Evolutionary conservation across 169 alveolate genomes (phyloP).

Genomic region (Amoebophrya sp.): DNA sequence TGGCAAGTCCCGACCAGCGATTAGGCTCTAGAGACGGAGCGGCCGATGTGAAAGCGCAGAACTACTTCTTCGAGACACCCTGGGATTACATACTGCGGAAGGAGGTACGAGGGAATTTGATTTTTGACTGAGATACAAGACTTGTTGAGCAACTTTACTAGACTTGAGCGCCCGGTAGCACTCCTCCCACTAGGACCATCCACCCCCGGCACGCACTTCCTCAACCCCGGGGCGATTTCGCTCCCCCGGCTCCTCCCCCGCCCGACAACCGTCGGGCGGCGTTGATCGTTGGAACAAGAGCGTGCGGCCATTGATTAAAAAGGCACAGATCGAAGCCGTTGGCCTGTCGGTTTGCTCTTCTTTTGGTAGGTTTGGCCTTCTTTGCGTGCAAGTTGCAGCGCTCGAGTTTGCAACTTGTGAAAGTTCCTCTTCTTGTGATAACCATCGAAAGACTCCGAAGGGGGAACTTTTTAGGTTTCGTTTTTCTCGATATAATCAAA

Average conservation of each 20-base stretch:
- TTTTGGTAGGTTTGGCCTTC: too few species aligned
- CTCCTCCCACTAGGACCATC: not conserved
- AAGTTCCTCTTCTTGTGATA: too few species aligned
- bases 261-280: too few species aligned
- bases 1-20: not conserved
- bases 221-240: not conserved
- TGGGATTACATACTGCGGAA: not conserved
- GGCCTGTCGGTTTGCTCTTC: too few species aligned
- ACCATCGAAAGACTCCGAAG: too few species aligned
- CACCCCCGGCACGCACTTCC: not conserved
- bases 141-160: not conserved
- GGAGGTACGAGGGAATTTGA: not conserved
- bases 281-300: too few species aligned
- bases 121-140: not conserved
- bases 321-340: too few species aligned
- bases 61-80: conserved; percentile 19
- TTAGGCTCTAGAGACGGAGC: not conserved
- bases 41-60: not conserved
- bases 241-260: not conserved
- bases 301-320: too few species aligned
- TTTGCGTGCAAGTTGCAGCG: too few species aligned
- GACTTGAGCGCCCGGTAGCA: not conserved
- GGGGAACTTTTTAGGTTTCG: too few species aligned
- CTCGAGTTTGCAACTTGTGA: too few species aligned
- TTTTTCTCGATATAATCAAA: too few species aligned